Evolutionary conservation across 164 flowering plant species (phyloP).

Genomic region (Sedum album): DNA sequence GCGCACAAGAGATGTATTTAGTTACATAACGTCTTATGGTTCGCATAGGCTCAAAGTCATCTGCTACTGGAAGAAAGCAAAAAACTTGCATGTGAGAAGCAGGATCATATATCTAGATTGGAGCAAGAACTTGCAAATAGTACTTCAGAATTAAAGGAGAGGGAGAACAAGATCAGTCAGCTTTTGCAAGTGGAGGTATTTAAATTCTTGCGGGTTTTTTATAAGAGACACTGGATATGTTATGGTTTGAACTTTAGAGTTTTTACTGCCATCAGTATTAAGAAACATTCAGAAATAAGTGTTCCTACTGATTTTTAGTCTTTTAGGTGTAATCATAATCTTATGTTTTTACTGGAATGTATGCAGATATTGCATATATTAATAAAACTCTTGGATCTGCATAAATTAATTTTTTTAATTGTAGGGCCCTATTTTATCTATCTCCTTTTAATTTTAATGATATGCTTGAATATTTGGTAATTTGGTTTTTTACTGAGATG

Average conservation of each 20-base stretch:
- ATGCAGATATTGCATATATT: neutral
- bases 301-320: neutral
- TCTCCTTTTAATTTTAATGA: neutral
- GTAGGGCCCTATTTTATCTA: too few species aligned
- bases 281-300: neutral
- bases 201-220: neutral
- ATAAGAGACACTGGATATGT: neutral
- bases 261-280: neutral
- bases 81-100: conserved; percentile 38
- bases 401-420: neutral
- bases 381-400: neutral
- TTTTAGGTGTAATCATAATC: neutral
- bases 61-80: conserved; percentile 34
- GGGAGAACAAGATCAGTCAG: conserved; percentile 40
- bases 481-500: conserved; percentile 2
- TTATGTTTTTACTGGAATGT: neutral
- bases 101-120: conserved; percentile 36
- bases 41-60: conserved; percentile 39
- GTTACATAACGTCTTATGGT: conserved; percentile 24
- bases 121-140: conserved; percentile 59
- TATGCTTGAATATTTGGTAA: too few species aligned
- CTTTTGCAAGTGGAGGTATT: conserved; percentile 43
- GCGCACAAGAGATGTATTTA: too few species aligned
- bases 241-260: neutral
- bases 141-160: conserved; percentile 42